These are phyloP conservation scores for Actinidia arguta DNA, from an alignment of 179 eudicot genomes.

Conservation along the genomic window DNA sequence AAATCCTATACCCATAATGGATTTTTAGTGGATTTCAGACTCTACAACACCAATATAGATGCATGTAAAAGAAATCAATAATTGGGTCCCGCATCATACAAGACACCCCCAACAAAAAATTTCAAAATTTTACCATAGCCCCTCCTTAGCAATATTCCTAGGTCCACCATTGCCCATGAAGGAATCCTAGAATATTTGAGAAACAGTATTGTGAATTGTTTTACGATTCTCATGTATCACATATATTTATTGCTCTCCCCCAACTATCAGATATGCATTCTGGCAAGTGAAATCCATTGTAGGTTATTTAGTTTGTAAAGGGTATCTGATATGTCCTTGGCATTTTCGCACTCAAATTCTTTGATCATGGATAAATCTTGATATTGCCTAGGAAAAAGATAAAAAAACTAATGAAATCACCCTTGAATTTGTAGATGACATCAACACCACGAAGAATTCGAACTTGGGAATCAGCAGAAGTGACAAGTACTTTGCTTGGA, in stretches of 20 bases:
- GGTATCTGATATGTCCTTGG: not conserved
- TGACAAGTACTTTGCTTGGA: slow-evolving; percentile 68
- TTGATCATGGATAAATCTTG: not conserved
- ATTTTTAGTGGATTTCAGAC: too few relatives aligned
- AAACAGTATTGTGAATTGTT: too few relatives aligned
- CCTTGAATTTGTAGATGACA: slow-evolving; percentile 70
- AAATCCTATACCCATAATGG: too few relatives aligned
- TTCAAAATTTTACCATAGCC: too few relatives aligned
- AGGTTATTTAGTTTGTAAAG: not conserved
- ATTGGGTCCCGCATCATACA: too few relatives aligned
- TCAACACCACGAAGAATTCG: slow-evolving; percentile 63
- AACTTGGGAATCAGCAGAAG: slow-evolving; percentile 80
- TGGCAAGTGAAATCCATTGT: not conserved
- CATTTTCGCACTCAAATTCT: not conserved
- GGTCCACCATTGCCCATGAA: not conserved
- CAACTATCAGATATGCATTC: not conserved
- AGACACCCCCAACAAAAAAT: too few relatives aligned
- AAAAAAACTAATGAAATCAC: slow-evolving; percentile 26
- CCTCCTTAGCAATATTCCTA: too few relatives aligned
- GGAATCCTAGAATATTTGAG: not conserved
- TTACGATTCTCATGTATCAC: too few relatives aligned
- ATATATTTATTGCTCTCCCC: not conserved
- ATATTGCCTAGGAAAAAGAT: not conserved
- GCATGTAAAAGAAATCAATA: too few relatives aligned
- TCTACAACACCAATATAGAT: too few relatives aligned